Evolutionary conservation across 192 early-diverging fungal species (phyloP).

Genomic region (Chytriomyces sp.): DNA sequence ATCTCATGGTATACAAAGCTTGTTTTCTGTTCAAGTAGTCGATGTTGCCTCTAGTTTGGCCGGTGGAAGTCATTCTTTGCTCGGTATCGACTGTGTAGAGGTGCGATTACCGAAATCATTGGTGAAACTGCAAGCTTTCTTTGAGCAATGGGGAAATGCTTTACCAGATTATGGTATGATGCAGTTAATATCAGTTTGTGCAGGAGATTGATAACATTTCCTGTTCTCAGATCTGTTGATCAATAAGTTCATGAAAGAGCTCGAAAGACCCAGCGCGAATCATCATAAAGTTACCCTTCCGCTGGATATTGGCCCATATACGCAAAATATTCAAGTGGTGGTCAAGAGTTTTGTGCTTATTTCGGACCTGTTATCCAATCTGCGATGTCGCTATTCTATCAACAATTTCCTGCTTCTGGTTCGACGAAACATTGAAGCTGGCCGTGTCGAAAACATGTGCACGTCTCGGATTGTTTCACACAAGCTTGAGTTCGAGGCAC

Average conservation of each 20-base stretch:
- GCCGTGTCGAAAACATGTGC: not conserved
- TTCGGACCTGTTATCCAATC: slow-evolving; percentile 69
- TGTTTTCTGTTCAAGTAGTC: slow-evolving; percentile 9
- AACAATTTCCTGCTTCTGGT: not conserved
- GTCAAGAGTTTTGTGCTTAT: slow-evolving; percentile 61
- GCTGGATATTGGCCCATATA: not conserved
- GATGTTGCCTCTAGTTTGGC: not conserved
- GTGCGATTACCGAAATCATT: slow-evolving; percentile 59
- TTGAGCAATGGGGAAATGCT: slow-evolving; percentile 76
- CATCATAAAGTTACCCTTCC: not conserved
- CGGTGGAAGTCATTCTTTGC: not conserved
- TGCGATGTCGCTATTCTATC: slow-evolving; percentile 44
- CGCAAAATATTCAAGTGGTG: slow-evolving; percentile 58
- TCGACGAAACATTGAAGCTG: not conserved
- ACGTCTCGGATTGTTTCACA: slow-evolving; percentile 22
- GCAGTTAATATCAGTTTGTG: not conserved
- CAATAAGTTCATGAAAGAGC: slow-evolving; percentile 71
- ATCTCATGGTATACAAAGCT: not conserved
- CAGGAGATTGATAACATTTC: slow-evolving; percentile 33
- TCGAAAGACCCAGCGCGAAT: slow-evolving; percentile 44
- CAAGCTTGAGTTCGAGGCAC: slow-evolving; percentile 56
- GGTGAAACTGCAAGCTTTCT: slow-evolving; percentile 73
- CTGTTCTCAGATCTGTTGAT: slow-evolving; percentile 67
- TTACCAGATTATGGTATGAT: slow-evolving; percentile 31
- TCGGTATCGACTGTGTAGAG: slow-evolving; percentile 30